A percentile compares a stretch with the other conserved stretches of the same genome.
phyloP scores from a whole-genome alignment of 2,329 filamentous ascomycete species.

The Fusarium equiseti region DNA sequence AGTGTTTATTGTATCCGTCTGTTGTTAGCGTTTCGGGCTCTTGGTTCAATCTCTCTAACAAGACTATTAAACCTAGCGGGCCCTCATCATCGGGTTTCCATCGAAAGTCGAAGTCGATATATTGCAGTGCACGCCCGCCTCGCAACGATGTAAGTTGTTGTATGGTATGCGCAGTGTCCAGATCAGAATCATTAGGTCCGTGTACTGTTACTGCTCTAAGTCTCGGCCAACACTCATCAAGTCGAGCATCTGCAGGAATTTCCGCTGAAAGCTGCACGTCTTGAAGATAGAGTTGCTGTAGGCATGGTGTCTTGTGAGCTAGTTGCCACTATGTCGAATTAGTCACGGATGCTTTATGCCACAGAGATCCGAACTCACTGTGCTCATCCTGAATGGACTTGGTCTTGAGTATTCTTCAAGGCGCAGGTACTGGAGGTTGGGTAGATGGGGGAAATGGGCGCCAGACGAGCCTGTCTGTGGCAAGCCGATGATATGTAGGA shows the following conservation, averaged over 20 bases:
- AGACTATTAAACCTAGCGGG: constrained; percentile 35
- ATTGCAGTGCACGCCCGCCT: constrained; percentile 43
- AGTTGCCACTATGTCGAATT: constrained; percentile 43
- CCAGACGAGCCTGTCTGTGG: constrained; percentile 26
- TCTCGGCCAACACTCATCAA: constrained; percentile 47
- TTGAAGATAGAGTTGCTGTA: constrained; percentile 52
- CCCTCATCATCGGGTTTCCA: constrained; percentile 43
- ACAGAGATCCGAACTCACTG: constrained; percentile 31
- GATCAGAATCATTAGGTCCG: constrained; percentile 39
- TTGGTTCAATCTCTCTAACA: constrained; percentile 34
- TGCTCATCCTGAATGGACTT: constrained; percentile 31
- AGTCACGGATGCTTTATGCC: constrained; percentile 8
- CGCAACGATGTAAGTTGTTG: constrained; percentile 48
- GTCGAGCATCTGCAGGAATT: constrained; percentile 13
- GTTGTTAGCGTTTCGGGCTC: constrained; percentile 20
- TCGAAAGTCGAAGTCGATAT: constrained; percentile 50
- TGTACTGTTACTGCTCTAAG: constrained; percentile 49
- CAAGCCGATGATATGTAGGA: constrained; percentile 43
- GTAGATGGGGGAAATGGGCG: constrained; percentile 40
- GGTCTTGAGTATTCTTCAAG: constrained; percentile 44
- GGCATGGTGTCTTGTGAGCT: constrained; percentile 44
- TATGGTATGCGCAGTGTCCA: constrained; percentile 41
- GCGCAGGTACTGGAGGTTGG: constrained; percentile 48
- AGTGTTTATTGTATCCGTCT: constrained; percentile 24
- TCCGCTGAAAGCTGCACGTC: constrained; percentile 42